Conservation (phyloP, 805 yeast species). For the Maudiozyma barnettii region DNA sequence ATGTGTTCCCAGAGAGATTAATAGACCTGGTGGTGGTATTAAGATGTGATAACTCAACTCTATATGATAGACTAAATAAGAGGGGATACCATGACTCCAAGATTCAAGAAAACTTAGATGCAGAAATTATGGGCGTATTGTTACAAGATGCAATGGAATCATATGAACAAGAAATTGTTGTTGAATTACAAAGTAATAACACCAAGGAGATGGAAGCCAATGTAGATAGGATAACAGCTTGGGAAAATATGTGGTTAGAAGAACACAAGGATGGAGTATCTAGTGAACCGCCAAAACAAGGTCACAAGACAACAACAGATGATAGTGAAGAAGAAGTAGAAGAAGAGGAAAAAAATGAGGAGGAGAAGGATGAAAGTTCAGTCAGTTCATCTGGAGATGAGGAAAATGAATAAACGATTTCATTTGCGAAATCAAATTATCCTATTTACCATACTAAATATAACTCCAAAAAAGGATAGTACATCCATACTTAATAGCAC, state of each 20-base stretch:
- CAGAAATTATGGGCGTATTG: conserved; percentile 93
- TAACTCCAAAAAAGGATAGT: too few species aligned
- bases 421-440: background rate
- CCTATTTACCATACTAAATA: too few species aligned
- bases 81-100: conserved; percentile 76
- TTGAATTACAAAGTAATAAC: conserved; percentile 63
- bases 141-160: conserved; percentile 78
- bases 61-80: conserved; percentile 65
- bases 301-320: background rate
- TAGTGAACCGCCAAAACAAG: conserved; percentile 33
- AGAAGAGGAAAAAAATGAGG: conserved; percentile 6
- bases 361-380: conserved; percentile 1
- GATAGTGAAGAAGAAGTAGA: conserved; percentile 3
- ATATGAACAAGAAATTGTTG: conserved; percentile 71
- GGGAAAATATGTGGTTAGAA: conserved; percentile 68
- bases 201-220: conserved; percentile 77
- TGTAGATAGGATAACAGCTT: conserved; percentile 59
- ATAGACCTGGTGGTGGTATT: conserved; percentile 89
- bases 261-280: conserved; percentile 57
- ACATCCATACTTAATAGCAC: too few species aligned
- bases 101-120: conserved; percentile 85
- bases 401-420: background rate
- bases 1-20: conserved; percentile 84
- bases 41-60: conserved; percentile 59
- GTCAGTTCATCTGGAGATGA: background rate